These are phyloP conservation scores for Candida sp. DNA, from an alignment of 1,139 yeast genomes.

Conservation along the genomic window DNA sequence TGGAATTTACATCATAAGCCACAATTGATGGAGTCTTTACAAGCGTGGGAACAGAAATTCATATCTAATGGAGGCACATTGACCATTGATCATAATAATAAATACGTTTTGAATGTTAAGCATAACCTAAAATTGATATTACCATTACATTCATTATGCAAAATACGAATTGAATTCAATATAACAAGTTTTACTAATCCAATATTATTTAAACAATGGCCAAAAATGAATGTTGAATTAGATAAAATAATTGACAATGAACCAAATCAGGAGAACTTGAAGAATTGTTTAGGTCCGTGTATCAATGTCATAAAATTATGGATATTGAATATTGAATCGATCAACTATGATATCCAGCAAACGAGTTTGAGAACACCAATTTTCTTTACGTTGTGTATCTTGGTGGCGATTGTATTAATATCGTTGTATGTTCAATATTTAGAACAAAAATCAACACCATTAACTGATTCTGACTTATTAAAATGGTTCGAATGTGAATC, in stretches of 20 bases:
- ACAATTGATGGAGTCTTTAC: conserved; percentile 48
- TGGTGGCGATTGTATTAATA: conserved; percentile 55
- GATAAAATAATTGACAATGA: conserved; percentile 26
- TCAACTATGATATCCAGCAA: conserved; percentile 53
- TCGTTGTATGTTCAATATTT: conserved; percentile 58
- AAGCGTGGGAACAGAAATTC: conserved; percentile 64
- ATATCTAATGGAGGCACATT: conserved; percentile 60
- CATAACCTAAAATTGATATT: conserved; percentile 61
- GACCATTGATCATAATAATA: conserved; percentile 48
- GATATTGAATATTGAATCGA: conserved; percentile 64
- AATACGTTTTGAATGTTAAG: conserved; percentile 45
- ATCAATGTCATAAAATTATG: conserved; percentile 62
- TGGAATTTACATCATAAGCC: conserved; percentile 68
- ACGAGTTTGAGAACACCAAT: conserved; percentile 72
- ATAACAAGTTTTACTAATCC: conserved; percentile 54
- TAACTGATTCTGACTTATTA: conserved; percentile 43
- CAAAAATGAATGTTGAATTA: conserved; percentile 53
- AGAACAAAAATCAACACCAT: conserved; percentile 30
- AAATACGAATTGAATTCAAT: conserved; percentile 57
- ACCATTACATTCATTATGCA: conserved; percentile 62
- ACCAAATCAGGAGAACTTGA: conserved; percentile 52
- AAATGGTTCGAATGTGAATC: conserved; percentile 51
- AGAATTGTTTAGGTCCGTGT: conserved; percentile 56
- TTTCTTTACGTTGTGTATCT: conserved; percentile 65
- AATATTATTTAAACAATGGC: conserved; percentile 65